Base-by-base conservation (phyloP, 2,329 filamentous ascomycete genomes). In the Beauveria medogensis region DNA sequence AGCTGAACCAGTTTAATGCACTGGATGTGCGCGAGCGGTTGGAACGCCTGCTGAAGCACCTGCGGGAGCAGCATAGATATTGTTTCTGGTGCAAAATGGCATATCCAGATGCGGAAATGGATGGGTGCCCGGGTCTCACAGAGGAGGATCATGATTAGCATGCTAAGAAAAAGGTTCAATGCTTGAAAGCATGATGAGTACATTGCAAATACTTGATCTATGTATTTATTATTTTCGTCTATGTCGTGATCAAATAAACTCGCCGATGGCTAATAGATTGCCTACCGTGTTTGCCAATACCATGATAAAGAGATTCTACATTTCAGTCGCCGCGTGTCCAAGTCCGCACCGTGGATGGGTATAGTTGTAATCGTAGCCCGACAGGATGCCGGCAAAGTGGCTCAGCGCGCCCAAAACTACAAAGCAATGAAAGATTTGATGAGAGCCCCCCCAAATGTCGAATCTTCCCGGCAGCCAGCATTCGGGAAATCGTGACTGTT, bases 21-120 rank as follows among this genome's bases (percentile, higher is more conserved):
- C 76, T 93, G 50, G 82, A 86, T 24, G 78, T 85, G 2, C 76
- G 77, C 1, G 88, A 95, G 67, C 83, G 85, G 65, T 74, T 97
- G 64, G 75, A 78, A 9, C 84, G 78, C 66, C 73, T 95, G 16
- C 81, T 96, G 10, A 72, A 76, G 20, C 86, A 90, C 73, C 73
- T 99, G 59, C 82, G 94, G 43, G 78, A 85, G 54, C 82, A 82
- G 69, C 84, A 91, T 69, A 75, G 80, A 50, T 99, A 99, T 71
- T 99, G 94, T 76, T 96, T 97, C 71, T 99, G 92, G 90, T 99
- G 94, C 75, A 97, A 97, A 72, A 89, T 82, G 73, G 78, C 79
- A 57, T 99, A 97, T 71, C 82, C 86, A 0, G 86, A 91, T 69
- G 77, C 77, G 41, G 74, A 77, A 41, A 87, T 97, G 88, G 91